Conservation (phyloP, 176 grass and related monocot genomes). For the Bothriochloa decipiens region DNA sequence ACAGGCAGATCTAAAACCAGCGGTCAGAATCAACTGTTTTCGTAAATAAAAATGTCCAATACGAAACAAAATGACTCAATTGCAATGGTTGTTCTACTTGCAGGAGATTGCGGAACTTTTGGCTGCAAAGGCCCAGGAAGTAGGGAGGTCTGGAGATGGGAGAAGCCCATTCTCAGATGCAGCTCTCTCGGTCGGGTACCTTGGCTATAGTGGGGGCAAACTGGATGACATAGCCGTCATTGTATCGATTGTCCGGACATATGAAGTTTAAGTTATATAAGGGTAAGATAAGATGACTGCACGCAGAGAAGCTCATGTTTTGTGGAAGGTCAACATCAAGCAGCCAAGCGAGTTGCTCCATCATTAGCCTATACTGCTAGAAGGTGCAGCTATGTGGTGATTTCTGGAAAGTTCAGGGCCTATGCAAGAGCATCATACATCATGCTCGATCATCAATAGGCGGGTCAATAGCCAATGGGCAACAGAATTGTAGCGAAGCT, state of each 20-base stretch:
- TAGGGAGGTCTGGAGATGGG: slow-evolving; percentile 71
- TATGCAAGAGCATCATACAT: not conserved
- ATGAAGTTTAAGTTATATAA: slow-evolving; percentile 28
- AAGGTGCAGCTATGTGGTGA: not conserved
- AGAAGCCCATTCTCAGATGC: slow-evolving; percentile 92
- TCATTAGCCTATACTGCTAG: not conserved
- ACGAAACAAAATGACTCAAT: not conserved
- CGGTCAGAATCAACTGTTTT: slow-evolving; percentile 43
- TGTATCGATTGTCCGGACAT: slow-evolving; percentile 64
- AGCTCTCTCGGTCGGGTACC: slow-evolving; percentile 67
- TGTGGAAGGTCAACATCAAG: not conserved
- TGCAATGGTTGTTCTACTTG: not conserved
- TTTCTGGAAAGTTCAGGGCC: not conserved
- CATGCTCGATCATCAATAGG: not conserved
- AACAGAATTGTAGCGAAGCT: not conserved
- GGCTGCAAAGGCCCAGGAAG: slow-evolving; percentile 61
- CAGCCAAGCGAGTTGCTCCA: not conserved
- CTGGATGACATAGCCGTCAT: slow-evolving; percentile 69
- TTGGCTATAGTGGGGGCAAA: slow-evolving; percentile 76
- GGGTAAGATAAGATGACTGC: not conserved
- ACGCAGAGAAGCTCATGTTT: not conserved
- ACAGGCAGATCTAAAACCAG: slow-evolving; percentile 60
- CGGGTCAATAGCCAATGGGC: not conserved
- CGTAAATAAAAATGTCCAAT: not conserved
- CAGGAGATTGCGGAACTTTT: slow-evolving; percentile 85